Conservation (phyloP, 2,329 filamentous ascomycete genomes). For the Botrytis elliptica region DNA sequence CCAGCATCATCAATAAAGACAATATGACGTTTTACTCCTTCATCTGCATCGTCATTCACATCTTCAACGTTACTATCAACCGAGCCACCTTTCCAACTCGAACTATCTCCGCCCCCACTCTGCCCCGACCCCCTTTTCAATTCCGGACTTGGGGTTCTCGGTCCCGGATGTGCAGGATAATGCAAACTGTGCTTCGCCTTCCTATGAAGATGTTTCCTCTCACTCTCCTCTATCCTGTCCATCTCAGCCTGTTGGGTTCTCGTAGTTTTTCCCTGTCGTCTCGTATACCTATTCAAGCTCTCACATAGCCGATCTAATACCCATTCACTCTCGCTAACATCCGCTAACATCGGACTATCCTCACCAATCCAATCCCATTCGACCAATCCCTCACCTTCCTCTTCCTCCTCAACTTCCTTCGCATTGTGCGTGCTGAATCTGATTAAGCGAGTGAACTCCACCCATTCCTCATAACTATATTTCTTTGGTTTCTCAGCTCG, state of each 20-base stretch:
- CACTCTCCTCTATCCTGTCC: neutral
- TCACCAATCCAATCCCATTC: slow-evolving; percentile 75
- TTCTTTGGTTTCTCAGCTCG: slow-evolving; percentile 46
- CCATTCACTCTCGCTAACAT: slow-evolving; percentile 64
- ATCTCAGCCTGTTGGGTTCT: neutral
- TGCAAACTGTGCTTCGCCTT: slow-evolving; percentile 7
- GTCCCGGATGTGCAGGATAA: slow-evolving; percentile 15
- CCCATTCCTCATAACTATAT: slow-evolving; percentile 69
- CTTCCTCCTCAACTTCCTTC: slow-evolving; percentile 43
- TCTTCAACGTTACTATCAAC: neutral
- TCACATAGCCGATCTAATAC: slow-evolving; percentile 64
- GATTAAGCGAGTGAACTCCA: slow-evolving; percentile 62
- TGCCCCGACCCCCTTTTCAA: neutral
- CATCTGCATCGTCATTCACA: neutral
- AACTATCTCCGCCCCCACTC: neutral
- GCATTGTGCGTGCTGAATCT: slow-evolving; percentile 48
- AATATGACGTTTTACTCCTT: neutral
- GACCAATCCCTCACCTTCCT: slow-evolving; percentile 57
- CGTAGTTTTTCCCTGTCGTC: slow-evolving; percentile 33
- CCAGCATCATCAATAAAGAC: neutral
- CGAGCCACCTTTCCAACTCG: neutral
- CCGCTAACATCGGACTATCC: slow-evolving; percentile 64
- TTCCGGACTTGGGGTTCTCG: neutral
- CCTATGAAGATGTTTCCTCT: slow-evolving; percentile 2
- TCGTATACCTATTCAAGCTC: slow-evolving; percentile 50